Base-by-base conservation (phyloP, 192 early-diverging fungal species). In the Dissophora globulifera region DNA sequence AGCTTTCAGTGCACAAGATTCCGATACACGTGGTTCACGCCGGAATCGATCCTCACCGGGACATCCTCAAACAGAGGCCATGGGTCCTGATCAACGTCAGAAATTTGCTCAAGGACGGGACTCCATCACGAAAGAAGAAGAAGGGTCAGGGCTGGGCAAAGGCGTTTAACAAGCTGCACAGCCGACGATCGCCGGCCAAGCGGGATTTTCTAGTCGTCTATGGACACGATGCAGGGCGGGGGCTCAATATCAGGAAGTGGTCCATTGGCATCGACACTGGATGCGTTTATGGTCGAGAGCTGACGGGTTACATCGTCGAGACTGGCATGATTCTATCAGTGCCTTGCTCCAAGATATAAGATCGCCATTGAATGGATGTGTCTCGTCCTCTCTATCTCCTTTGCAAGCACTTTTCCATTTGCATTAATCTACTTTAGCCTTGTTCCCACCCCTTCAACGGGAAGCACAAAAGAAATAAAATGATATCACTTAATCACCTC, bases 251-350 rank as follows among this genome's bases (percentile, higher is more conserved):
- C 16, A 79, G 81, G 59, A 32, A 51, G 0, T 80, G 81, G 47
- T 83, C 88, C 3, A 83, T 86, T 68, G 92, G 92, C 12, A 50
- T 92, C 9, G 92, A 93, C 62, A 83, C 86, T 8, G 88, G 88
- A 10, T 93, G 92, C 58, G 90, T 91, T 8, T 84, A 90, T 59
- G 90, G 90, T 15, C 71, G 85, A 6, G 42, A 83, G 41, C 59
- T 93, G 55, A 89, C 90, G 1, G 90, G 63, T 2, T 76, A 76
- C 50, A 64, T 76, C 17, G 46, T 67, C 16, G 72, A 76, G 40
- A 67, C 72, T 11, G 72, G 72, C 4, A 26, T 45, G 17, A 67
- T 67, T 33, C 8, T 43, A 6, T 67, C 63, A 1, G 57, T 56
- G 13, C 25, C 48, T 27, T 75, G 70, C 22, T 30, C 70, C 12